Evolutionary conservation across 2,329 filamentous ascomycete species (phyloP), one percentile per base, ranked within the genome.

Genomic region (Xylaria multiplex): DNA sequence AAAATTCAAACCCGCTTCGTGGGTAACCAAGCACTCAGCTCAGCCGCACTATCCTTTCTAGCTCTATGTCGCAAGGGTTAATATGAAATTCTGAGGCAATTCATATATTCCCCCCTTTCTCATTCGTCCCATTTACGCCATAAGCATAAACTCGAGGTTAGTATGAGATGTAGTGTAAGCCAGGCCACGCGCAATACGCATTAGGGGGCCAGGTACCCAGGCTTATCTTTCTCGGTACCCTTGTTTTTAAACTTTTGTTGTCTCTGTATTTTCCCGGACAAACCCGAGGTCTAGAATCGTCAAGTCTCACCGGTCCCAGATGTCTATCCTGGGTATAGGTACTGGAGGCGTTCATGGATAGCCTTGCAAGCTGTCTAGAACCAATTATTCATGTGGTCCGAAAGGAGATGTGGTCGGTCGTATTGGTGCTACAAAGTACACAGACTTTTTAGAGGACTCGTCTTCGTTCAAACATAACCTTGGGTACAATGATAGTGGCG

Each of bases 261-360:
- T 27, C 52, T 43, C 37, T 27, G 19, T 11, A 24, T 13, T 46
- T 37, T 37, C 24, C 61, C 64, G 46, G 63, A 50, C 30, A 14
- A 49, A 60, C 30, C 66, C 54, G 59, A 58, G 45, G n/a, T 37
- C 55, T 64, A 22, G 57, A 62, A 49, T 58, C 13, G 32, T 24
- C 14, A 48, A 61, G 59, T 57, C 66, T 68, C 66, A 58, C 63
- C 59, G 66, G 52, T 49, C 56, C 56, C 32, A 43, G 32, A 42
- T 57, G 13, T 58, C 6, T 37, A 42, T 14, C 42, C 40, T 43
- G 49, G 32, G 24, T 22, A 42, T 40, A 48, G 42, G 32, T 59
- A 56, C 46, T 60, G 53, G 59, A 60, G 66, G 66, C 63, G 66
- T 58, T 42, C 55, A 59, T 62, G 55, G 46, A 42, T 53, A 6